Base-by-base conservation (phyloP, 1,284 basidiomycete genomes). In the Porodaedalea pini region DNA sequence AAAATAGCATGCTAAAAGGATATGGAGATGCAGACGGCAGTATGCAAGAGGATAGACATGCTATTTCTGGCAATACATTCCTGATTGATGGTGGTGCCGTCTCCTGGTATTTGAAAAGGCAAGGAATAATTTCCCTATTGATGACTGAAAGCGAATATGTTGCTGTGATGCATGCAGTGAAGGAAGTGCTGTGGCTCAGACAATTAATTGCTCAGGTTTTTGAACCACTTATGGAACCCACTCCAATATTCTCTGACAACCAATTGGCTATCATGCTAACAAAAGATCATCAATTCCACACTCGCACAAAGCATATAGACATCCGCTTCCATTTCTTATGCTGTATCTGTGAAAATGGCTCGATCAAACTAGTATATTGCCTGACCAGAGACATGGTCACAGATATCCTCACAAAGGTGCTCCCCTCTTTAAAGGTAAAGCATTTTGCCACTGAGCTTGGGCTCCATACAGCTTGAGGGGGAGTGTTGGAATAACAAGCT, bases 231-330 rank as follows among this genome's bases (percentile, higher is more conserved):
- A 19, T 47, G 56, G 41, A 54, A 29, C 43, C 50, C 13, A 61
- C 36, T 19, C 21, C 25, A 1, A 45, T 70, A 19, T 58, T 58
- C 51, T 51, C 55, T 23, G 69, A 72, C 61, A 71, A 70, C 57
- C 50, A 65, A 39, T 51, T 62, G 0, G 61, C 65, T 11, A 63
- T 73, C 34, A 27, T 31, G 7, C 25, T 72, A 1, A 54, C 65
- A 8, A 43, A 63, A 10, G 65, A 69, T 27, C 63, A 68, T 41
- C 19, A 48, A 2, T 62, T 64, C 54, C 71, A 71, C 53, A 62
- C 60, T 19, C 40, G 64, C 2, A 61, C 65, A 21, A 72, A 71
- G 57, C 72, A 74, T 59, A 71, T 73, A 34, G 65, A 70, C 45
- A 62, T 71, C 29, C 47, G 49, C 1, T 62, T 66, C 51, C 71